A percentile compares a stretch with the other conserved stretches of the same genome.
These are phyloP conservation scores for Cystobasidium pallidum DNA, from an alignment of 1,284 basidiomycete genomes.

Conservation along the genomic window DNA sequence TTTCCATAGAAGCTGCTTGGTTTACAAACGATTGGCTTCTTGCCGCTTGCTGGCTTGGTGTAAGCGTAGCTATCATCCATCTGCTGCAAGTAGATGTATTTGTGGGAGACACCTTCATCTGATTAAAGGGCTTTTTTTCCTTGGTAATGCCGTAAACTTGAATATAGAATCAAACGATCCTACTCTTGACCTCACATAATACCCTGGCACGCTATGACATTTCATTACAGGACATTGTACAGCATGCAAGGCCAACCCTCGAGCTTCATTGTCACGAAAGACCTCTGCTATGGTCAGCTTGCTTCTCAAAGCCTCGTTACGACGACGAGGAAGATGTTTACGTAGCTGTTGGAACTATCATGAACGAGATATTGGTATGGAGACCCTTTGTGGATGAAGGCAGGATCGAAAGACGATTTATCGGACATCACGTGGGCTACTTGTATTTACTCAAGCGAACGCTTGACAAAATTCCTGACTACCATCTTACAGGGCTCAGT, in stretches of 20 bases:
- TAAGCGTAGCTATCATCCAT: too few species aligned
- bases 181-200: slow-evolving; percentile 39
- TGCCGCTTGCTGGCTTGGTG: slow-evolving; percentile 15
- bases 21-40: slow-evolving; percentile 31
- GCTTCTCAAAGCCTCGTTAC: slow-evolving; percentile 27
- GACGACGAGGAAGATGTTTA: slow-evolving; percentile 1
- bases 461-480: background rate
- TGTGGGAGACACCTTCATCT: too few species aligned
- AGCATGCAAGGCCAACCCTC: background rate
- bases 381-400: slow-evolving; percentile 6
- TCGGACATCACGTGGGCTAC: slow-evolving; percentile 29
- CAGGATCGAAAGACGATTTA: slow-evolving; percentile 23
- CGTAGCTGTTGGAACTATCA: slow-evolving; percentile 43
- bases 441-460: background rate
- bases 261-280: slow-evolving; percentile 33
- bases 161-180: slow-evolving; percentile 1
- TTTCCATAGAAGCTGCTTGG: slow-evolving; percentile 4
- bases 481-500: slow-evolving; percentile 16
- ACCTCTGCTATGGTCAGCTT: slow-evolving; percentile 44
- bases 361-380: slow-evolving; percentile 44
- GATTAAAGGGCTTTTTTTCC: too few species aligned
- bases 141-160: too few species aligned
- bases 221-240: background rate
- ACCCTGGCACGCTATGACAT: slow-evolving; percentile 1
- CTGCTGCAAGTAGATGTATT: too few species aligned